Evolutionary conservation across 176 grass and related monocot species (phyloP).

Genomic region (Otatea glauca): DNA sequence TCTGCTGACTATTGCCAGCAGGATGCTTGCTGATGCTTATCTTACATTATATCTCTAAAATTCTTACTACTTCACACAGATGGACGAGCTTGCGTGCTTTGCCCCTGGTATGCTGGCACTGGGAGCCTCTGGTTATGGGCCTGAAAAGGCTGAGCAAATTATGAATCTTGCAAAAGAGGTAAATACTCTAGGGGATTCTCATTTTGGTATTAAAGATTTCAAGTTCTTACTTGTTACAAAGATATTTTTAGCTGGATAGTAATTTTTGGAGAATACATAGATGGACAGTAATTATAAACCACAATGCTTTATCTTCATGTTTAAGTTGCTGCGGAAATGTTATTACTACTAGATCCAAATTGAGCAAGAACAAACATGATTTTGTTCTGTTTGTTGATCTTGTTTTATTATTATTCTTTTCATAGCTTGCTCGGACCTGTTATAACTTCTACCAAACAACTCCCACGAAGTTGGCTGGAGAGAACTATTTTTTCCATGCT

Average conservation of each 20-base stretch:
- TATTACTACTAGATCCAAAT: constrained; percentile 12
- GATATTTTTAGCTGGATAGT: not conserved
- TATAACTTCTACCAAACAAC: constrained; percentile 99
- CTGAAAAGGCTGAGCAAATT: constrained; percentile 83
- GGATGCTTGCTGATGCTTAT: constrained; percentile 43
- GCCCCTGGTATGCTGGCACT: constrained; percentile 96
- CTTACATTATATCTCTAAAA: constrained; percentile 16
- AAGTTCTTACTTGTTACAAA: constrained; percentile 1
- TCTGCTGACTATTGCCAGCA: constrained; percentile 15
- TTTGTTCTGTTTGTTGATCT: constrained; percentile 38
- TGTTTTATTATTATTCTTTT: not conserved
- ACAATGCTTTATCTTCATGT: not conserved
- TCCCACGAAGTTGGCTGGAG: constrained; percentile 94
- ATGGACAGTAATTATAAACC: not conserved
- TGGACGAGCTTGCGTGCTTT: constrained; percentile 99
- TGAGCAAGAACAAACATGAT: constrained; percentile 4
- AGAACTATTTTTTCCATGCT: constrained; percentile 82
- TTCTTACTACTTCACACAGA: constrained; percentile 64
- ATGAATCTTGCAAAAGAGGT: constrained; percentile 97
- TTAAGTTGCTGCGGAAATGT: not conserved
- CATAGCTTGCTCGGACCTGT: constrained; percentile 90
- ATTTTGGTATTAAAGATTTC: constrained; percentile 26
- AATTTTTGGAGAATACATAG: not conserved
- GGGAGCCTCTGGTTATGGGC: constrained; percentile 87
- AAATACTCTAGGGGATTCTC: constrained; percentile 26